These are phyloP conservation scores for Sodiomyces alkalinus DNA, from an alignment of 2,329 filamentous ascomycete species.

Conservation along the genomic window DNA sequence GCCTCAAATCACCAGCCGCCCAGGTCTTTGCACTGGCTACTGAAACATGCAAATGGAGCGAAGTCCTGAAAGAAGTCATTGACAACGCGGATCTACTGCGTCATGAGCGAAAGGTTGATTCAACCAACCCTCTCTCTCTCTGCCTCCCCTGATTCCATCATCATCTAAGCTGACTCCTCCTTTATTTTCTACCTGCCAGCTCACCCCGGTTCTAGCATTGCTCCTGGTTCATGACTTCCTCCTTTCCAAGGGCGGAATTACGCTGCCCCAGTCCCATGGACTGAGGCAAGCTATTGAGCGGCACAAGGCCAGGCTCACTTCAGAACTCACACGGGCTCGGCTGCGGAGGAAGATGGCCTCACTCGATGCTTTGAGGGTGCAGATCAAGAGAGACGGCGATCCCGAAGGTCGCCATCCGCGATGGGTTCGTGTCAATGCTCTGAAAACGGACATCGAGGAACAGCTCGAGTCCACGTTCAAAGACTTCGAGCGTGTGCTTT, in stretches of 20 bases:
- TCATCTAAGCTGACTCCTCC: constrained; percentile 1
- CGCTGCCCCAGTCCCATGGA: constrained; percentile 65
- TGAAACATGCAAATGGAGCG: constrained; percentile 84
- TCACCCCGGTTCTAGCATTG: constrained; percentile 66
- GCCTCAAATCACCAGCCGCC: constrained; percentile 60
- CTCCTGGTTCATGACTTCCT: constrained; percentile 79
- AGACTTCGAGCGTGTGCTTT: constrained; percentile 39
- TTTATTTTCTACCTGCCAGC: too few species aligned
- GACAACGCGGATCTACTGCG: constrained; percentile 61
- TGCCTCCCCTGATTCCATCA: neutral
- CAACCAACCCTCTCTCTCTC: too few species aligned
- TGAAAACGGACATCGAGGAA: constrained; percentile 54
- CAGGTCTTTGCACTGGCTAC: constrained; percentile 79
- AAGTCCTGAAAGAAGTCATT: constrained; percentile 75
- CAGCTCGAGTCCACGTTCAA: constrained; percentile 65
- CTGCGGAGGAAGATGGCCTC: constrained; percentile 56
- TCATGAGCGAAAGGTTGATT: constrained; percentile 66
- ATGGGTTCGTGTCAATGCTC: constrained; percentile 78
- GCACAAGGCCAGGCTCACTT: constrained; percentile 66
- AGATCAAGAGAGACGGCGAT: constrained; percentile 36
- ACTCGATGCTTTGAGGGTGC: constrained; percentile 46
- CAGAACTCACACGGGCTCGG: constrained; percentile 70
- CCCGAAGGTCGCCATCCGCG: constrained; percentile 54
- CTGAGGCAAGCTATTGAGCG: constrained; percentile 60
- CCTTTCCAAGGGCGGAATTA: constrained; percentile 66